Percentiles rank a stretch among this genome's conserved stretches.
Conservation (phyloP, 192 early-diverging fungal species). For the Coemansia furcata region DNA sequence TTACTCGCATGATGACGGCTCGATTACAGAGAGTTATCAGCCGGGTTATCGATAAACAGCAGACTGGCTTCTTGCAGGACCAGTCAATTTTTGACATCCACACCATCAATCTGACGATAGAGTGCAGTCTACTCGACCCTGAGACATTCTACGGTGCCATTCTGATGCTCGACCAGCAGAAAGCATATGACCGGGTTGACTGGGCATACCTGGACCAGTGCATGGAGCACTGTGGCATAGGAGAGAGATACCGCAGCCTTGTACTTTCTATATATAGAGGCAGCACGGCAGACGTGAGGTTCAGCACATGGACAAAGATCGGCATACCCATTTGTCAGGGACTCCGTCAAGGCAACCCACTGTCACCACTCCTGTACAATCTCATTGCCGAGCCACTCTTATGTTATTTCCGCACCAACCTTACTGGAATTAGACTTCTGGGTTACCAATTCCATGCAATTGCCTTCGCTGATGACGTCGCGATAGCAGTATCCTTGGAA, state of each 20-base stretch:
- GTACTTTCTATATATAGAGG: conserved; percentile 1
- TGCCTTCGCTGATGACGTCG: too few relatives aligned
- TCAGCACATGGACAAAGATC: not conserved
- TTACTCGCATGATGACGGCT: conserved; percentile 9
- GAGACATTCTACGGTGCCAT: not conserved
- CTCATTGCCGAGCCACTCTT: too few relatives aligned
- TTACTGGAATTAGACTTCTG: too few relatives aligned
- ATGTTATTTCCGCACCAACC: too few relatives aligned
- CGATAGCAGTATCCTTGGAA: too few relatives aligned
- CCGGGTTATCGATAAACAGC: too few relatives aligned
- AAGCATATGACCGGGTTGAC: conserved; percentile 16
- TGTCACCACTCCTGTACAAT: too few relatives aligned
- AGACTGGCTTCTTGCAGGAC: too few relatives aligned
- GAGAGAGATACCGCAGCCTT: not conserved
- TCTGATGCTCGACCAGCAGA: conserved; percentile 8
- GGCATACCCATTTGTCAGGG: conserved; percentile 5
- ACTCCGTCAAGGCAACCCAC: conserved; percentile 5
- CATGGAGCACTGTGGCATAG: conserved; percentile 1
- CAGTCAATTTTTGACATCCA: too few relatives aligned
- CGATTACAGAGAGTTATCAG: not conserved
- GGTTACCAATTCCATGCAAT: too few relatives aligned
- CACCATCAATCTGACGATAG: too few relatives aligned
- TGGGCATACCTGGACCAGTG: conserved; percentile 9
- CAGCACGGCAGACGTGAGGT: not conserved
- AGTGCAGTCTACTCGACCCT: not conserved